phyloP scores from a whole-genome alignment of 2,329 filamentous ascomycete species.

The Colletotrichum zoysiae region DNA sequence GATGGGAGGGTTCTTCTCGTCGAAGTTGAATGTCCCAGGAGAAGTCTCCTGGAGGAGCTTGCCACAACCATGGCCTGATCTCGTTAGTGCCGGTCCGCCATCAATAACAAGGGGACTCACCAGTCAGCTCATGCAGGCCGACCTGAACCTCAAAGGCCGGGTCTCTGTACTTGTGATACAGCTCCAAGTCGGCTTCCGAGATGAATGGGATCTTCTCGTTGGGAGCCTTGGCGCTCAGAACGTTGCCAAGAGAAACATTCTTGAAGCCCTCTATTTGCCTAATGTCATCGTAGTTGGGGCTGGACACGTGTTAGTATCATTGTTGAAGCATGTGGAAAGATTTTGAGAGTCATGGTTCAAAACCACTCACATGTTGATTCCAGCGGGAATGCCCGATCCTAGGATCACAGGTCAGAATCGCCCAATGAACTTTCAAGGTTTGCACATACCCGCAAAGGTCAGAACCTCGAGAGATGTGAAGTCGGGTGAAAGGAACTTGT shows the following conservation, averaged over 20 bases:
- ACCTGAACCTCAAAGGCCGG: slow-evolving; percentile 95
- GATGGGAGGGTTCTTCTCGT: slow-evolving; percentile 82
- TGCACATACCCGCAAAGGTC: slow-evolving; percentile 68
- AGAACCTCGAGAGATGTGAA: slow-evolving; percentile 95
- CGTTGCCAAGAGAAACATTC: slow-evolving; percentile 93
- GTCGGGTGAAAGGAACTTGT: slow-evolving; percentile 93
- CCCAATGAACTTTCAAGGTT: too few species aligned
- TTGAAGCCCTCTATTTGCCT: slow-evolving; percentile 90
- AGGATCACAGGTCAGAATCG: slow-evolving; percentile 53
- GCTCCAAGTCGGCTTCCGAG: slow-evolving; percentile 77
- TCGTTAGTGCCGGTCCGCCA: slow-evolving; percentile 37
- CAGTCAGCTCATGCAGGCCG: slow-evolving; percentile 86
- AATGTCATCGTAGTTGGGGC: slow-evolving; percentile 80
- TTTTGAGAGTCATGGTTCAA: too few species aligned
- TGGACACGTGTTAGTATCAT: slow-evolving; percentile 42
- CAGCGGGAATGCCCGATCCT: slow-evolving; percentile 73
- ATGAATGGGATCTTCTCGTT: slow-evolving; percentile 96
- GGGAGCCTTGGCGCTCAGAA: slow-evolving; percentile 89
- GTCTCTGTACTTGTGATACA: slow-evolving; percentile 88
- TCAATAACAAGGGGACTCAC: background rate
- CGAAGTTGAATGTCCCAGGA: slow-evolving; percentile 88
- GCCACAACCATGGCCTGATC: slow-evolving; percentile 84
- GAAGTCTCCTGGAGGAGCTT: slow-evolving; percentile 93
- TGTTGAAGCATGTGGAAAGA: background rate
- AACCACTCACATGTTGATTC: slow-evolving; percentile 69